Evolutionary conservation across 805 yeast genomes (phyloP).

Genomic region (Candida sphagnicola): DNA sequence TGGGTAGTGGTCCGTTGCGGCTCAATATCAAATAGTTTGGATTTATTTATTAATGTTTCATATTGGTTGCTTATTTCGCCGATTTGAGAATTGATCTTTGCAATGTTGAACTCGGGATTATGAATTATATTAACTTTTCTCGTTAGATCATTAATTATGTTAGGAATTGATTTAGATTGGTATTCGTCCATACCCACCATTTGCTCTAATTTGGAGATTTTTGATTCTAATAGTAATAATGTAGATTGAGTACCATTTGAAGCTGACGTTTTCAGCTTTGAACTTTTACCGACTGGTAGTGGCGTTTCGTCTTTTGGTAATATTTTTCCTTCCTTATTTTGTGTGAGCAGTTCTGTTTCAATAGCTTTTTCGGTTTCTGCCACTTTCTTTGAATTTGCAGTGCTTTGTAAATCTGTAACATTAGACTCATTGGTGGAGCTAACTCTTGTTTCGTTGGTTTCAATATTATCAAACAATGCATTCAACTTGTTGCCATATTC

Average conservation of each 20-base stretch:
- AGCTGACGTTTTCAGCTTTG: too few relatives aligned
- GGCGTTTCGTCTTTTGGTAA: too few relatives aligned
- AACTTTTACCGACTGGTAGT: too few relatives aligned
- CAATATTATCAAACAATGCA: neutral
- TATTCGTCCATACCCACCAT: neutral
- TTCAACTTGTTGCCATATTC: neutral
- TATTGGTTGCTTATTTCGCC: neutral
- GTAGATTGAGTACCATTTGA: too few relatives aligned
- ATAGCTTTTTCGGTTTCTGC: neutral
- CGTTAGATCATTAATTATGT: neutral
- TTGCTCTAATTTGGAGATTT: neutral
- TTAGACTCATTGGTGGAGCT: too few relatives aligned
- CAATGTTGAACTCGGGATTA: conserved; percentile 1
- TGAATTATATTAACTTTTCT: conserved; percentile 3
- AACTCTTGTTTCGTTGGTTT: neutral
- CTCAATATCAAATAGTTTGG: conserved; percentile 1
- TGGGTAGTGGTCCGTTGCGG: conserved; percentile 2
- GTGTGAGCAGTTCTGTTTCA: too few relatives aligned
- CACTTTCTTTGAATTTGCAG: neutral
- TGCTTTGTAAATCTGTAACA: too few relatives aligned
- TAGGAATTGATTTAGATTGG: neutral
- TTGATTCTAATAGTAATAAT: conserved; percentile 1
- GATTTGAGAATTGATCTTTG: neutral
- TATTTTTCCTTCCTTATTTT: too few relatives aligned
- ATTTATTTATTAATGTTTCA: neutral